Percentiles rank a stretch among this genome's conserved stretches.
Conservation (phyloP, 2,329 filamentous ascomycete species). For the Alternaria solani region DNA sequence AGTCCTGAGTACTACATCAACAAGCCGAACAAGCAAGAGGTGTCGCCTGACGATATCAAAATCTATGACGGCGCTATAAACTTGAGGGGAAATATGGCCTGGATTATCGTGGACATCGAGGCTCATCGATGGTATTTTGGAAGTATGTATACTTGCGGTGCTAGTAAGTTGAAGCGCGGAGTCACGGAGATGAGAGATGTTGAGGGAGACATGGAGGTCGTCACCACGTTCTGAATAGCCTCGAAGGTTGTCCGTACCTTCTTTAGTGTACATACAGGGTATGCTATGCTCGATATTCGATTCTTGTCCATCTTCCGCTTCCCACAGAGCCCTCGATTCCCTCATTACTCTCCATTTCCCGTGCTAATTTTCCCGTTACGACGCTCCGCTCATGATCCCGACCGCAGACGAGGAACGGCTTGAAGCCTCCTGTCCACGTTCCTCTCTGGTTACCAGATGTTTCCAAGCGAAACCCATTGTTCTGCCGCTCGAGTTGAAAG, state of each 20-base stretch:
- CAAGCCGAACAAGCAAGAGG: constrained; percentile 28
- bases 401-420: not conserved
- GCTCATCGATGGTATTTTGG: constrained; percentile 51
- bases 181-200: constrained; percentile 16
- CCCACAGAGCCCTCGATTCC: not conserved
- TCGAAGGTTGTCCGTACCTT: not conserved
- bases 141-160: constrained; percentile 32
- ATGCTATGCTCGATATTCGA: not conserved
- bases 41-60: constrained; percentile 33
- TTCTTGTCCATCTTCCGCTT: not conserved
- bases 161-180: constrained; percentile 19
- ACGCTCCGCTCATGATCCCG: not conserved
- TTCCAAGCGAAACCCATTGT: constrained; percentile 64
- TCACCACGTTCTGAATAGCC: constrained; percentile 20
- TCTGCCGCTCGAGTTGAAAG: constrained; percentile 66
- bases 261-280: not conserved
- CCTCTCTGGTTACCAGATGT: not conserved
- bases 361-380: not conserved
- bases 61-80: constrained; percentile 34
- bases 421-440: not conserved
- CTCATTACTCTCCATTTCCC: not conserved
- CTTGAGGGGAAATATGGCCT: constrained; percentile 40
- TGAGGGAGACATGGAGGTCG: constrained; percentile 17
- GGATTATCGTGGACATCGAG: constrained; percentile 38
- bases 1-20: constrained; percentile 70